Conservation (phyloP, 768 basidiomycete species). For the Hericium coralloides region DNA sequence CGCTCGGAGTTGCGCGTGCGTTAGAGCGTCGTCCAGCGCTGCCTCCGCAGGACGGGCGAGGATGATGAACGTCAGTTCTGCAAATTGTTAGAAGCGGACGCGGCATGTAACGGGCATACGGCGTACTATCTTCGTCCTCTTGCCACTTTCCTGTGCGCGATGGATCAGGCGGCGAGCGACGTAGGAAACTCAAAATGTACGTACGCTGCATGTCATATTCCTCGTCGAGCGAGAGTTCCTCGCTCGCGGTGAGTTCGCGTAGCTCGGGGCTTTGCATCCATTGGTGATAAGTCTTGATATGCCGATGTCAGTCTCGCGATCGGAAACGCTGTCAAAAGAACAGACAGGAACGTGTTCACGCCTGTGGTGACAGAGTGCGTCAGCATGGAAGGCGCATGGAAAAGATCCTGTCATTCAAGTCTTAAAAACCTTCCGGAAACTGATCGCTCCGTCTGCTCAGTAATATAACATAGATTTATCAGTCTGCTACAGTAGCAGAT, state of each 20-base stretch:
- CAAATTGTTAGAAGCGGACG: not conserved
- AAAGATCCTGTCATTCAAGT: no score
- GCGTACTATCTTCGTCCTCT: conserved; percentile 69
- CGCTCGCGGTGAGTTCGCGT: conserved; percentile 73
- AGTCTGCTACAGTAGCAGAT: no score
- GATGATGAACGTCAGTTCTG: conserved; percentile 87
- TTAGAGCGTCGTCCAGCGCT: conserved; percentile 3
- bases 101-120: not conserved
- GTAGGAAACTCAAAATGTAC: conserved; percentile 9
- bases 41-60: conserved; percentile 36
- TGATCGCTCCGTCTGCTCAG: no score
- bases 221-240: conserved; percentile 69
- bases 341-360: conserved; percentile 37
- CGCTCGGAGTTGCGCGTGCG: conserved; percentile 22
- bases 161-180: not conserved
- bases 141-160: conserved; percentile 67
- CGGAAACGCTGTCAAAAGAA: not conserved
- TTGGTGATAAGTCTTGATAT: conserved; percentile 64
- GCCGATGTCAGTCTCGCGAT: not conserved
- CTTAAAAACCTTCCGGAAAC: no score
- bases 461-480: no score
- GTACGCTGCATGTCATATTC: conserved; percentile 88
- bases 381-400: no score
- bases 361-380: conserved; percentile 13
- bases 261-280: conserved; percentile 83